Base-by-base conservation (phyloP, 208 protist genomes). In the Porcisia deanei region DNA sequence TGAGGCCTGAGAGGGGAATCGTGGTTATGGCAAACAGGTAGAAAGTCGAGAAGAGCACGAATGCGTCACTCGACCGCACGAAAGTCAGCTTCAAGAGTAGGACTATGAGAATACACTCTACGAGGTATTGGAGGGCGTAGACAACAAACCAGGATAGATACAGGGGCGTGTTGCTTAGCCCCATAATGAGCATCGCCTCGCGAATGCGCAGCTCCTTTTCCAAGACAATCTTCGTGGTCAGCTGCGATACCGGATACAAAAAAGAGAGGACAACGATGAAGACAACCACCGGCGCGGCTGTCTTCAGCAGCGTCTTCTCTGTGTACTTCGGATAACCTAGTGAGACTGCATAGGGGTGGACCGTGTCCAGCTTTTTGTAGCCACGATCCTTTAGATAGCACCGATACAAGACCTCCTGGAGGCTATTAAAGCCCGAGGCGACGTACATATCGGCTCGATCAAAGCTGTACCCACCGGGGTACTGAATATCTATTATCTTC, bases 101-200 rank as follows among this genome's bases (percentile, higher is more conserved):
- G 18, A 77, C 79, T 0, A 89, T 79, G 55, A 93, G 30, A 43
- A 82, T 63, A 71, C 81, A 87, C 76, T 88, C 76, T 20, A 89
- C 61, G 3, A 88, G 53, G 70, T 89, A 90, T 58, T 82, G 71
- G 67, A 79, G 49, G 85, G 88, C 78, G 86, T 83, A 89, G 49
- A 88, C 73, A 10, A 97, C 53, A 52, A 91, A 84, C 85, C 83
- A 94, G 2, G 80, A 67, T 3, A 89, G 47, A 66, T 92, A 93
- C 68, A 94, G 84, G 39, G 85, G 76, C 22, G 69, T 65, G 78
- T 89, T 78, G 39, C 72, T 78, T 7, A 97, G 81, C 14, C 93
- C 93, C 93, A 97, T 97, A 74, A 97, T 96, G n/a, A 93, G 79
- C 85, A 96, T 90, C 34, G 89, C 85, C 76, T 97, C 89, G 34